Evolutionary conservation across 192 early-diverging fungal species (phyloP).

Genomic region (Globomyces pollinis-pini): DNA sequence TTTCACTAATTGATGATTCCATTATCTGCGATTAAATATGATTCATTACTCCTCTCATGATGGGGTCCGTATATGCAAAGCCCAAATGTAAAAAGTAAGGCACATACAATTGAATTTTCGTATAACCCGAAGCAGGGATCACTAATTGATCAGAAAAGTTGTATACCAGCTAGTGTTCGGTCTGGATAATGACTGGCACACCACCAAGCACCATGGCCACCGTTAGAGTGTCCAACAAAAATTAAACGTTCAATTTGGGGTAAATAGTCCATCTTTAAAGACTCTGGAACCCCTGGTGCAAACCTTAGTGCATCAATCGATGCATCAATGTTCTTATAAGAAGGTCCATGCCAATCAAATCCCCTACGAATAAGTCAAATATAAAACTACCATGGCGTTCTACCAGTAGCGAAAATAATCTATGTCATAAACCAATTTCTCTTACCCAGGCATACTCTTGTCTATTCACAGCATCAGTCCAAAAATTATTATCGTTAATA

Average conservation of each 20-base stretch:
- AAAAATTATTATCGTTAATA: slow-evolving; percentile 41
- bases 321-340: slow-evolving; percentile 47
- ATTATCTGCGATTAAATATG: slow-evolving; percentile 36
- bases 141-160: too few species aligned
- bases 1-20: slow-evolving; percentile 64
- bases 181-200: slow-evolving; percentile 64
- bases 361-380: too few species aligned
- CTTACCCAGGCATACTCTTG: slow-evolving; percentile 52
- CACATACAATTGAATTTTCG: slow-evolving; percentile 68
- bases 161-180: slow-evolving; percentile 59
- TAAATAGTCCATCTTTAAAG: slow-evolving; percentile 11
- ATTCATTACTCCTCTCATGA: slow-evolving; percentile 50
- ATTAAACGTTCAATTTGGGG: slow-evolving; percentile 43
- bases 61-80: slow-evolving; percentile 53
- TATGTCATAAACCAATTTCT: slow-evolving; percentile 18
- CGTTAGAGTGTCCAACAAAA: slow-evolving; percentile 61
- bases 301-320: slow-evolving; percentile 42
- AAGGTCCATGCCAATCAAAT: slow-evolving; percentile 77
- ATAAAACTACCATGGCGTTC: slow-evolving; percentile 59
- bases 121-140: slow-evolving; percentile 64
- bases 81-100: slow-evolving; percentile 58
- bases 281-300: slow-evolving; percentile 45
- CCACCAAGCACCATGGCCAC: slow-evolving; percentile 75
- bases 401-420: slow-evolving; percentile 61
- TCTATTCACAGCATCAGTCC: slow-evolving; percentile 46